These are phyloP conservation scores for Mangifera indica DNA, from an alignment of 345 rosid species.

Conservation along the genomic window DNA sequence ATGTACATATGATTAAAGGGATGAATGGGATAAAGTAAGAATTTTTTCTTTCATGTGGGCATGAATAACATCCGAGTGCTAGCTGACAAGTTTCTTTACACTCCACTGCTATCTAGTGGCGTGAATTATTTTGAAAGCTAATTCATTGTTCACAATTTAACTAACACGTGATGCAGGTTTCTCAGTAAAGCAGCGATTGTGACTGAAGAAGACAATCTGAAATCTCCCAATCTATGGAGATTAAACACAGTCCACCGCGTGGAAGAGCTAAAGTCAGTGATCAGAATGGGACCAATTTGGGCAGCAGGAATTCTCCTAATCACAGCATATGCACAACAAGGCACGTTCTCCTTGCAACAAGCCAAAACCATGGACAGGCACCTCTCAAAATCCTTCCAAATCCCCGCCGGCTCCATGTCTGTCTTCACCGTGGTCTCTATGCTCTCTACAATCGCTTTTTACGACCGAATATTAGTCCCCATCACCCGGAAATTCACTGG, in stretches of 20 bases:
- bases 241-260: constrained; percentile 82
- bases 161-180: constrained; percentile 39
- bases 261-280: constrained; percentile 74
- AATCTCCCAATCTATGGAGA: constrained; percentile 66
- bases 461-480: constrained; percentile 67
- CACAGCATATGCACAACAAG: constrained; percentile 80
- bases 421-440: constrained; percentile 72
- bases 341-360: constrained; percentile 82
- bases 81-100: background rate
- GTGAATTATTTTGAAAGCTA: background rate
- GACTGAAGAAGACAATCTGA: constrained; percentile 48
- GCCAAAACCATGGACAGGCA: constrained; percentile 85
- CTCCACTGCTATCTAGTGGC: background rate
- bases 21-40: too few species aligned
- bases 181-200: constrained; percentile 78
- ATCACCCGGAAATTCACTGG: constrained; percentile 60
- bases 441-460: constrained; percentile 66
- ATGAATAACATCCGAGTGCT: too few species aligned
- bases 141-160: background rate
- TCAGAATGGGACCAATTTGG: constrained; percentile 93
- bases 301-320: constrained; percentile 74
- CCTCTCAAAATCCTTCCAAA: constrained; percentile 57
- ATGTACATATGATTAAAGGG: too few species aligned
- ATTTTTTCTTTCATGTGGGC: too few species aligned
- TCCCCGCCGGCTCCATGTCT: constrained; percentile 87